Evolutionary conservation across 805 yeast genomes (phyloP).

Genomic region (Grigorovia yakushimaensis): DNA sequence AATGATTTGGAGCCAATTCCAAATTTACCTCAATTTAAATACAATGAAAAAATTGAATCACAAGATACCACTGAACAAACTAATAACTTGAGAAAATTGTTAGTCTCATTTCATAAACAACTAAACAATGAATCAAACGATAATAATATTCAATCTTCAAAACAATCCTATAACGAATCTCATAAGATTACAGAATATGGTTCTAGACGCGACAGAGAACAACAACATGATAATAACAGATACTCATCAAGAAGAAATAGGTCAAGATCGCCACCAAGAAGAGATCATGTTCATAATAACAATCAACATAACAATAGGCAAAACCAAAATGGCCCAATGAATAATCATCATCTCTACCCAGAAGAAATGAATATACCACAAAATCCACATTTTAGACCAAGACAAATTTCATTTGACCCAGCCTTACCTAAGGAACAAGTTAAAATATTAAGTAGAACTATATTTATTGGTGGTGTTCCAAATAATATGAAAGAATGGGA

Average conservation of each 20-base stretch:
- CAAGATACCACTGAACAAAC: slow-evolving; percentile 30
- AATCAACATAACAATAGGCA: not conserved
- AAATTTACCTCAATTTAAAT: slow-evolving; percentile 12
- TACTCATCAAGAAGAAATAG: slow-evolving; percentile 36
- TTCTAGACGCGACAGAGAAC: slow-evolving; percentile 28
- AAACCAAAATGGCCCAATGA: slow-evolving; percentile 11
- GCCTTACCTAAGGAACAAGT: slow-evolving; percentile 67
- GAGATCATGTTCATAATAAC: slow-evolving; percentile 3
- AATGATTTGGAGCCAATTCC: slow-evolving; percentile 14
- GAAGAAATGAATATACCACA: slow-evolving; percentile 61
- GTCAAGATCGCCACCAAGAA: slow-evolving; percentile 39
- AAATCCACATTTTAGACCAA: slow-evolving; percentile 68
- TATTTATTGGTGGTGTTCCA: slow-evolving; percentile 92
- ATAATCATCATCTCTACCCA: slow-evolving; percentile 28
- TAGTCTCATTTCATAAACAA: slow-evolving; percentile 26
- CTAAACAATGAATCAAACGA: slow-evolving; percentile 8
- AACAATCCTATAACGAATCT: slow-evolving; percentile 1
- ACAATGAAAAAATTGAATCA: slow-evolving; percentile 18
- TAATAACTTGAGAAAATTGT: slow-evolving; percentile 33
- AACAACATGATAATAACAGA: slow-evolving; percentile 18
- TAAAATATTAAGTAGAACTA: slow-evolving; percentile 79
- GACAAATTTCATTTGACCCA: slow-evolving; percentile 59
- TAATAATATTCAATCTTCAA: slow-evolving; percentile 3
- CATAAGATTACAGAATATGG: slow-evolving; percentile 25
- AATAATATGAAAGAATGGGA: slow-evolving; percentile 68